phyloP scores from a whole-genome alignment of 495 filamentous ascomycete genomes.

The Daldinia caldariorum region DNA sequence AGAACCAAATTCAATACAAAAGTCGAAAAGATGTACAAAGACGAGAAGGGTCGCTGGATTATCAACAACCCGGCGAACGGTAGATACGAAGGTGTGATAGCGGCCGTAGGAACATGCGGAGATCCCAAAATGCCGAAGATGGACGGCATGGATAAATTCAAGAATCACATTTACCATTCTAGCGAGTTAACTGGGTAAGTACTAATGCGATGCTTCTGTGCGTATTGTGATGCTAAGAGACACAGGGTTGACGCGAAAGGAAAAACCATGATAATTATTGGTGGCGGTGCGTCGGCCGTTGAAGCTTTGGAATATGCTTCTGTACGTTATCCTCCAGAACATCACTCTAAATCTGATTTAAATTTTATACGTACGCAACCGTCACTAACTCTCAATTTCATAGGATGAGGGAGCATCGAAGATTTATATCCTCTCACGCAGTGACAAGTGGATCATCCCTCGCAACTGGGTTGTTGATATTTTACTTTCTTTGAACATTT shows the following conservation, averaged over 20 bases:
- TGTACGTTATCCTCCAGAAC: constrained; percentile 27
- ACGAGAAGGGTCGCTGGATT: constrained; percentile 77
- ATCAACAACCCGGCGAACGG: constrained; percentile 77
- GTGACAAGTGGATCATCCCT: constrained; percentile 91
- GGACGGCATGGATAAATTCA: constrained; percentile 71
- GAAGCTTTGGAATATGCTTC: constrained; percentile 86
- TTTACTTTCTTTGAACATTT: constrained; percentile 78
- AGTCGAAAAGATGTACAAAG: constrained; percentile 74
- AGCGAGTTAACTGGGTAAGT: constrained; percentile 72
- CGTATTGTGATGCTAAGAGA: constrained; percentile 36
- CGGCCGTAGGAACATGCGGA: constrained; percentile 81
- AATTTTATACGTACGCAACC: too few relatives aligned
- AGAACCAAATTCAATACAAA: constrained; percentile 76
- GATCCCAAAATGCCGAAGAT: constrained; percentile 76
- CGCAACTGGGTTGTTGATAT: constrained; percentile 78
- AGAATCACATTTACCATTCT: constrained; percentile 76
- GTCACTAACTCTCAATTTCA: constrained; percentile 7
- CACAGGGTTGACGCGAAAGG: constrained; percentile 63
- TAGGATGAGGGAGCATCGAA: constrained; percentile 67
- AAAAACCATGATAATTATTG: constrained; percentile 79
- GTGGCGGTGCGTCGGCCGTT: constrained; percentile 82
- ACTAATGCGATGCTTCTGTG: not conserved
- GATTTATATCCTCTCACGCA: constrained; percentile 77
- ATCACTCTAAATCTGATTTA: not conserved
- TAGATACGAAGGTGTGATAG: constrained; percentile 79